Base-by-base conservation (phyloP, 768 basidiomycete genomes). In the Naematelia encephala region DNA sequence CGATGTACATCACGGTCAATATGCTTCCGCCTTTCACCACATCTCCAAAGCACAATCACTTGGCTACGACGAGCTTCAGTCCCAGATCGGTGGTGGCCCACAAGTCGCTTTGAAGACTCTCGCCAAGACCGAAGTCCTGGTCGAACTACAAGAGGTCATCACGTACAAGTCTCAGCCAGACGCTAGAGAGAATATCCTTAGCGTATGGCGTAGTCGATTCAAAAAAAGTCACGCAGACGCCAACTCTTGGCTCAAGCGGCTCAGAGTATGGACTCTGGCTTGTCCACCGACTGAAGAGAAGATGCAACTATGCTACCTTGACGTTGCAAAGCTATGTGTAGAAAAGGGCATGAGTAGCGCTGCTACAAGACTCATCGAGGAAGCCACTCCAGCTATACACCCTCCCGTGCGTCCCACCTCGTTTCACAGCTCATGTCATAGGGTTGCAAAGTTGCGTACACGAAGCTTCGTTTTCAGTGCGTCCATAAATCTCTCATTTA, bases 101-200 rank as follows among this genome's bases (percentile, higher is more conserved):
- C 59, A 71, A 54, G 57, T 64, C 13, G 75, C 73, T 2, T 62
- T 74, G 26, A 70, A 70, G 45, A 68, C 67, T 12, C 63, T 77
- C 3, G 74, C 70, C 1, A 77, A 74, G 63, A 67, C 72, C 0
- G 70, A 77, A 53, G 56, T 68, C 27, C 64, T 77, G 5, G 70
- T 70, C 10, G 76, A 77, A 43, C 51, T 77, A 11, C 63, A 73
- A 42, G 76, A 77, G 57, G 76, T 75, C 21, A 75, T 77, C 12
- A 69, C 65, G 44, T 75, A 70, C 66, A 68, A 72, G 54, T 67
- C 67, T 12, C 67, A 61, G 44, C 76, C 76, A 0, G 76, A 74
- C 23, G 30, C 63, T n/a, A 62, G 67, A 27, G 49, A 61, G 12
- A 56, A 59, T 45, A 63, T 74, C 23, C 60, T 70, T 1, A 48